phyloP scores from a whole-genome alignment of 768 basidiomycete species.

The Lactarius trivialis region DNA sequence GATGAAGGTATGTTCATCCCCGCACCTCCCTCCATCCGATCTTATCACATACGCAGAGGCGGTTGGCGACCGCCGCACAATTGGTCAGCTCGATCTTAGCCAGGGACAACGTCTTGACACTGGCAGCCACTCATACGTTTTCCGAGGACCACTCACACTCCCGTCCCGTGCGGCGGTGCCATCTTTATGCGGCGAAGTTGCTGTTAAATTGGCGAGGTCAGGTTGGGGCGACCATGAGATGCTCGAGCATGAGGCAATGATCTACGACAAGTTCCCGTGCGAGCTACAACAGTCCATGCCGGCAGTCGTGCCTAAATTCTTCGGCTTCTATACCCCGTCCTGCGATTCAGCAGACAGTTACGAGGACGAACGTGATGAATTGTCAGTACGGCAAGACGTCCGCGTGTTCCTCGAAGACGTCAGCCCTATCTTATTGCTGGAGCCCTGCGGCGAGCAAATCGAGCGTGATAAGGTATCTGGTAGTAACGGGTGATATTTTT shows the following conservation, averaged over 20 bases:
- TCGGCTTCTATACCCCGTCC: constrained; percentile 47
- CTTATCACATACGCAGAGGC: no score
- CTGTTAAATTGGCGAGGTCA: constrained; percentile 26
- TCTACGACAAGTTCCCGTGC: constrained; percentile 40
- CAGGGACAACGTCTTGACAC: constrained; percentile 34
- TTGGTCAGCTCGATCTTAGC: constrained; percentile 37
- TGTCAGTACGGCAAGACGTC: no score
- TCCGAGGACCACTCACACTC: constrained; percentile 46
- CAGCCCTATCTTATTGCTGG: constrained; percentile 42
- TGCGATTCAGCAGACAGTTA: constrained; percentile 8
- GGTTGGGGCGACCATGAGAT: constrained; percentile 2
- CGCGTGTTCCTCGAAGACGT: neutral
- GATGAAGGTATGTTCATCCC: neutral
- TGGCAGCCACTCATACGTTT: constrained; percentile 50
- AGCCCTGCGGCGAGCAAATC: constrained; percentile 40
- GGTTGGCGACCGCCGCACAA: neutral
- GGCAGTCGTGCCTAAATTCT: constrained; percentile 56
- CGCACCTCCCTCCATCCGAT: neutral
- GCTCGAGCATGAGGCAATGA: constrained; percentile 35
- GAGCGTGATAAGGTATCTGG: constrained; percentile 23
- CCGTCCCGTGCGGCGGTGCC: constrained; percentile 30
- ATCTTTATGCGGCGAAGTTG: constrained; percentile 20
- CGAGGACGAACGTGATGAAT: neutral
- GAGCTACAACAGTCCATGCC: constrained; percentile 46
- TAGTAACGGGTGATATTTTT: constrained; percentile 10